phyloP scores from a whole-genome alignment of 768 basidiomycete species.

The Pulveroboletus sp. region DNA sequence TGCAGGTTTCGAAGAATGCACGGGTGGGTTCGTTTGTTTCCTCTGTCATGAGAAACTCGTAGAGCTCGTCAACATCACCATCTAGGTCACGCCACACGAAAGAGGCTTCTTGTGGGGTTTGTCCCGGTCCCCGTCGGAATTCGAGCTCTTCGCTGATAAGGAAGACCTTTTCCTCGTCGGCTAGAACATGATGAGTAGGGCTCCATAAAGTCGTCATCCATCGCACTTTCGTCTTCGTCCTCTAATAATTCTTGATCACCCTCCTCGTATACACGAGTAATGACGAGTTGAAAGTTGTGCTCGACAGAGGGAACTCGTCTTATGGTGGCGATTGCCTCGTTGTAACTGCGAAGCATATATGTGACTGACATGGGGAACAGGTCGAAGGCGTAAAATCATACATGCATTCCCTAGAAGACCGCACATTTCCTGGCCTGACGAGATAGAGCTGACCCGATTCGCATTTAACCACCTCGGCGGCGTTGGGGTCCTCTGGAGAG shows the following conservation, averaged over 20 bases:
- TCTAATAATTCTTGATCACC: conserved; percentile 93
- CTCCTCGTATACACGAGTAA: conserved; percentile 96
- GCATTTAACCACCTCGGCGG: conserved; percentile 92
- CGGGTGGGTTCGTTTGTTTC: conserved; percentile 75
- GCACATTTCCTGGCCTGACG: conserved; percentile 85
- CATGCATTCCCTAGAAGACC: conserved; percentile 97
- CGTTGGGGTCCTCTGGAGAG: conserved; percentile 81
- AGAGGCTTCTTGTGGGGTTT: conserved; percentile 69
- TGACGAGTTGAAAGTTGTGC: conserved; percentile 85
- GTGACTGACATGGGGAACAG: not conserved
- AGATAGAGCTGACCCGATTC: conserved; percentile 88
- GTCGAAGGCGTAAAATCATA: conserved; percentile 35
- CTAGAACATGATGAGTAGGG: conserved; percentile 37
- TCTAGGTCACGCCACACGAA: conserved; percentile 91
- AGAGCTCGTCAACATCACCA: conserved; percentile 89
- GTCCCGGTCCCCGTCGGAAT: conserved; percentile 70
- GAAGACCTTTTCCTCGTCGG: conserved; percentile 91
- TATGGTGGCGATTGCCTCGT: conserved; percentile 92
- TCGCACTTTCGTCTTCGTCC: conserved; percentile 85
- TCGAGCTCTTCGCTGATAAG: conserved; percentile 87
- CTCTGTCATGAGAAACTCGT: conserved; percentile 82
- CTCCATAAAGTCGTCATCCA: not conserved
- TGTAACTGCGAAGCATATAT: conserved; percentile 56
- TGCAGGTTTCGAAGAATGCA: conserved; percentile 88
- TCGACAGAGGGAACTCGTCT: conserved; percentile 73